Evolutionary conservation across 108 stramenopile species (phyloP).

Genomic region (Pseudonitzschia multiseries): DNA sequence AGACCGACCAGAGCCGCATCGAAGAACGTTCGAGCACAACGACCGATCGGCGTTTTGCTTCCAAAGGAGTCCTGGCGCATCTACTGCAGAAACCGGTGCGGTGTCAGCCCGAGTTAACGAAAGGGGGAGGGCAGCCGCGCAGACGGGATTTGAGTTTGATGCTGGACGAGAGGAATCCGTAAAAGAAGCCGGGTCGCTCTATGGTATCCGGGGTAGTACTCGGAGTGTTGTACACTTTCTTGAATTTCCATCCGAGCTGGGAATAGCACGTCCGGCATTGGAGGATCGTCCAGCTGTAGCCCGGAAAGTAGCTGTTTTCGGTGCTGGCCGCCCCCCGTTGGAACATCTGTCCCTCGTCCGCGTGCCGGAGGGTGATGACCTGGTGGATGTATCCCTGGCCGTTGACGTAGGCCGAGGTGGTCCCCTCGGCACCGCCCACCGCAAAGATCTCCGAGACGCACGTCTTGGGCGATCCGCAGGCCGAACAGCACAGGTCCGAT

Average conservation of each 20-base stretch:
- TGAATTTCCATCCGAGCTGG: conserved; percentile 86
- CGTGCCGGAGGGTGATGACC: conserved; percentile 62
- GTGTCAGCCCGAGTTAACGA: too few species aligned
- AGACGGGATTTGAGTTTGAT: too few species aligned
- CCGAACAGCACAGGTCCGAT: conserved; percentile 50
- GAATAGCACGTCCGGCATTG: conserved; percentile 55
- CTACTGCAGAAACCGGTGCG: too few species aligned
- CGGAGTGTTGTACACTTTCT: too few species aligned
- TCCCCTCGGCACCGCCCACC: conserved; percentile 73
- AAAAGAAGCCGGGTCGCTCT: conserved; percentile 30
- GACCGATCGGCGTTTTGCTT: too few species aligned
- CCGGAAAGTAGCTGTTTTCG: conserved; percentile 72
- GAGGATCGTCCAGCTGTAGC: conserved; percentile 74
- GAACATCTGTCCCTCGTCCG: conserved; percentile 39
- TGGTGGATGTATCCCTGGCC: conserved; percentile 80
- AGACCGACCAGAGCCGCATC: too few species aligned
- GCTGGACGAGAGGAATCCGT: conserved; percentile 33
- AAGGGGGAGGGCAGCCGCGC: too few species aligned
- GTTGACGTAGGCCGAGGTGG: conserved; percentile 79
- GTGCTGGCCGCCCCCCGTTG: conserved; percentile 57
- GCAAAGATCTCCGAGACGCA: conserved; percentile 55
- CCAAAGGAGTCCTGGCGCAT: too few species aligned
- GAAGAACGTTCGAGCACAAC: too few species aligned
- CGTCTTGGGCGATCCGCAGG: conserved; percentile 49
- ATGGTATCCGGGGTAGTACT: too few species aligned